Base-by-base conservation (phyloP, 768 basidiomycete genomes). In the Leucogyrophana mollusca region DNA sequence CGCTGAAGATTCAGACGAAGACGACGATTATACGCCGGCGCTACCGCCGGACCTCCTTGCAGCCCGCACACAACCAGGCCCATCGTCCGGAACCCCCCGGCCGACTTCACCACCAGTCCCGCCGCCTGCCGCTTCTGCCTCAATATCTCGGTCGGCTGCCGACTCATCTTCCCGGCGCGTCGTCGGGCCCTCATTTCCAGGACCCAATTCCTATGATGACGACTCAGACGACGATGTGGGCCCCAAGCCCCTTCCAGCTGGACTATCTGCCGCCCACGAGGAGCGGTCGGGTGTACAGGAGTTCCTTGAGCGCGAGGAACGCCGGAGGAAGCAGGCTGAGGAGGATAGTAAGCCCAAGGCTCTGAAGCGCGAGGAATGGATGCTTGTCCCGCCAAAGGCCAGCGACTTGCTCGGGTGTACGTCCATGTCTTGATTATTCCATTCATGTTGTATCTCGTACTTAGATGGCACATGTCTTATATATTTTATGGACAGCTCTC, bases 281-380 rank as follows among this genome's bases (percentile, higher is more conserved):
- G 77, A 76, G 52, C 70, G 71, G 47, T 81, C 87, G 36, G 90
- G 83, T 4, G 87, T 94, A 4, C 67, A 79, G 38, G 87, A 90
- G 62, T 97, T 97, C 52, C 65, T 92, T 59, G 91, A 90, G 60
- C 74, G 80, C 44, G 94, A 99, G 65, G 88, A 89, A 57, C 79
- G 84, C 49, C 72, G 88, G 51, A 70, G 79, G 46, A 83, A 87
- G 56, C 72, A 82, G 48, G 71, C 83, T 24, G 87, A 92, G 81
- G 92, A 89, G 72, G 87, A 84, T 2, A 68, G 74, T 9, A 85
- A 87, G 56, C 89, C 89, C 9, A 93, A 92, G 64, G 77, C 78
- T 32, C 70, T 82, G 32, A 72, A 91, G 64, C 82, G 96, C 34
- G 91, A 97, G 16, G 94, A 94, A 64, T 99, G 96, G 96, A 99